Base-by-base conservation (phyloP, 805 yeast species). In the Starmerella ratchasimensis region DNA sequence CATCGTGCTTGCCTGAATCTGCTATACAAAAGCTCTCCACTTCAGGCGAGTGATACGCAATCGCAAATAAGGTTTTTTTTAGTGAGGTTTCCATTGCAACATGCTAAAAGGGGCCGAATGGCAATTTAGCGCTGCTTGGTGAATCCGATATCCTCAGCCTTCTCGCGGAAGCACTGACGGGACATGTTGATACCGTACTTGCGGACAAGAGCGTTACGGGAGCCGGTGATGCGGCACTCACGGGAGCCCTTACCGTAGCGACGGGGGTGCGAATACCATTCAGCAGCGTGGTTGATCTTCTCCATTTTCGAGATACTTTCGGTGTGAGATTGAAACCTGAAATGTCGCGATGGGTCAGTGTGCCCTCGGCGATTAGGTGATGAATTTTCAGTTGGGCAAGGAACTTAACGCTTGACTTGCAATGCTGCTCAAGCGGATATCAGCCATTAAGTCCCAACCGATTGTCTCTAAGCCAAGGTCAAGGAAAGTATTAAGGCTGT, bases 121-220 rank as follows among this genome's bases (percentile, higher is more conserved):
- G 28, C 15, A 14, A 36, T 38, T 82, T 86, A 86, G 76, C 95
- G 88, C 86, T 71, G 80, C 76, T 90, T 90, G 90, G 75, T 67
- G 94, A 90, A 90, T 65, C 99, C 99, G 66, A 90, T 90, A 72
- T 90, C 97, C 67, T 73, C 65, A 62, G 99, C 97, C 74, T 76
- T 88, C 75, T 90, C 99, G 78, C 99, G 86, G 97, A 90, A 90
- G 74, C 95, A 88, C 76, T 90, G 99, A 81, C 99, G 93, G 74
- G 96, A 88, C 77, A 90, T 76, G 86, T 84, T 79, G 65, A 90
- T 74, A 64, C 93, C 98, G 90, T 90, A 90, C 76, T 90, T 90
- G 83, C 99, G 88, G 78, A 90, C 82, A 69, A 90, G 81, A 77
- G 97, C 97, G 60, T 82, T 69, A 86, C 88, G 96, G 70, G 97